These are phyloP conservation scores for Kodamaea kaohsiungensis DNA, from an alignment of 805 yeast genomes.

Conservation along the genomic window DNA sequence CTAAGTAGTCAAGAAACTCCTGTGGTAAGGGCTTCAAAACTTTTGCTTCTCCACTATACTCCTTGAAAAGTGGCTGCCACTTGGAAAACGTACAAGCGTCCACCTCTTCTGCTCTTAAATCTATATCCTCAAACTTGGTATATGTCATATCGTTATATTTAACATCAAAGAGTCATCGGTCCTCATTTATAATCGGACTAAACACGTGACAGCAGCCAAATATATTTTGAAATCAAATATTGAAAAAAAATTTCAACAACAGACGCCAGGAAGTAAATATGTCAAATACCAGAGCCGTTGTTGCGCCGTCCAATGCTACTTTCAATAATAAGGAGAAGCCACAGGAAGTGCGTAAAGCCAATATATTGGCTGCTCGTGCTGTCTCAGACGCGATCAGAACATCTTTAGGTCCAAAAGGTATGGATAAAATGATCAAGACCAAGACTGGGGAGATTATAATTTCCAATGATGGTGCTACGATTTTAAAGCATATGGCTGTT, in stretches of 20 bases:
- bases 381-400: conserved; percentile 96
- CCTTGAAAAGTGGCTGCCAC: conserved; percentile 32
- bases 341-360: conserved; percentile 86
- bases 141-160: conserved; percentile 13
- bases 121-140: conserved; percentile 30
- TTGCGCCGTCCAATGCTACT: conserved; percentile 71
- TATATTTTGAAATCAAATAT: background rate
- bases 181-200: background rate
- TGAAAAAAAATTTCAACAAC: conserved; percentile 7
- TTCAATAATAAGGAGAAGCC: conserved; percentile 95
- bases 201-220: background rate
- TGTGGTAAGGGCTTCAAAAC: conserved; percentile 35
- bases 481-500: conserved; percentile 95
- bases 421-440: conserved; percentile 99
- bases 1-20: conserved; percentile 35
- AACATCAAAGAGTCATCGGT: background rate
- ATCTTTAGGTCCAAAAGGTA: conserved; percentile 96
- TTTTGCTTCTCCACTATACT: conserved; percentile 21
- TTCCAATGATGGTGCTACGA: conserved; percentile 98
- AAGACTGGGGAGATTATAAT: conserved; percentile 89
- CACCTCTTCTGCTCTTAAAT: conserved; percentile 27
- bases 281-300: background rate
- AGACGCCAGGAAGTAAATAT: background rate
- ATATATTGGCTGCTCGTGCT: conserved; percentile 89
- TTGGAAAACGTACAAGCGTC: conserved; percentile 34